These are phyloP conservation scores for Saraca asoca DNA, from an alignment of 331 rosid genomes.

Conservation along the genomic window DNA sequence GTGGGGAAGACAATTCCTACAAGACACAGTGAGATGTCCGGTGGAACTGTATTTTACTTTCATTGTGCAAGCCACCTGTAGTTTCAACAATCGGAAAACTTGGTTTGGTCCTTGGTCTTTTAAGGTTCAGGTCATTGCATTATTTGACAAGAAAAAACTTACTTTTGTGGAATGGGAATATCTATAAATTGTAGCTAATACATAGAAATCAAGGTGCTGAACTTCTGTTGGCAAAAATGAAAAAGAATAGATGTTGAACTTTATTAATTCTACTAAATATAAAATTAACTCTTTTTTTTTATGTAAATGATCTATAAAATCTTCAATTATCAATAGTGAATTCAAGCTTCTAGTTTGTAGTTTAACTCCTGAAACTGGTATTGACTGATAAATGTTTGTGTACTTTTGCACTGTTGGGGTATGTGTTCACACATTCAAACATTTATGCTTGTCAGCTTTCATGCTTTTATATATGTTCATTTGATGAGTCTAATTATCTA, in stretches of 20 bases:
- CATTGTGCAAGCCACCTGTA: too few species aligned
- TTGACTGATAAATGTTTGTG: not conserved
- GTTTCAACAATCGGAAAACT: not conserved
- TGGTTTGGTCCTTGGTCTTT: not conserved
- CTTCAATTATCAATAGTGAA: not conserved
- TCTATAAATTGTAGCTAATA: not conserved
- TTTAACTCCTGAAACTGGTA: constrained; percentile 14
- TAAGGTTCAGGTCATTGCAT: not conserved
- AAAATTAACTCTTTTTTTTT: too few species aligned
- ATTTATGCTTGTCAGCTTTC: not conserved
- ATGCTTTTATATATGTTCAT: not conserved
- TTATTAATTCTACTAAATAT: too few species aligned
- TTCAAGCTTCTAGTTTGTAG: constrained; percentile 1
- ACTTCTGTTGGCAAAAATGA: not conserved
- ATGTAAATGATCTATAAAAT: too few species aligned
- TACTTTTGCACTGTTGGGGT: not conserved
- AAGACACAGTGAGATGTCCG: too few species aligned
- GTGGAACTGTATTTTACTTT: too few species aligned
- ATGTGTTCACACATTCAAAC: not conserved
- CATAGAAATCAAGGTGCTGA: not conserved
- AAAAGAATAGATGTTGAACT: too few species aligned
- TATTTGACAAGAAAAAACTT: not conserved
- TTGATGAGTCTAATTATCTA: not conserved
- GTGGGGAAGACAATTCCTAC: too few species aligned
- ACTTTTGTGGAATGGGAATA: not conserved